Evolutionary conservation across 2,329 filamentous ascomycete species (phyloP).

Genomic region (Phoma sp.): DNA sequence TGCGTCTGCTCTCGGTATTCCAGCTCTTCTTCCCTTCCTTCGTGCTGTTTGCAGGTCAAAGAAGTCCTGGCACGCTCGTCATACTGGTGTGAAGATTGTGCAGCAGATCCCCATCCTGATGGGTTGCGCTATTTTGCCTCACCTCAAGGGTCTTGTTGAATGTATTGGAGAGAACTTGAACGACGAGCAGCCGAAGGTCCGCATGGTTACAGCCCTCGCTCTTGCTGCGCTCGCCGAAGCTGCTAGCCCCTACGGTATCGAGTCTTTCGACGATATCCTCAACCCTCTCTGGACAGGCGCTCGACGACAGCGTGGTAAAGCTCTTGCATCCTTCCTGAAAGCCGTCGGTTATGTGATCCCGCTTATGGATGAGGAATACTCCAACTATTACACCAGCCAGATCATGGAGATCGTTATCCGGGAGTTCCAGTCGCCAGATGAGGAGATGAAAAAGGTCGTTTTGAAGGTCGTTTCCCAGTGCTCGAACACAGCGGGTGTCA

Average conservation of each 20-base stretch:
- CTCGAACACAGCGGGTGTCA: constrained; percentile 92
- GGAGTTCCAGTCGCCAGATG: constrained; percentile 95
- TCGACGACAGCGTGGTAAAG: constrained; percentile 94
- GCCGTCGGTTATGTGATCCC: constrained; percentile 98
- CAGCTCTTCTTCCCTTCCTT: constrained; percentile 91
- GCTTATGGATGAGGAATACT: constrained; percentile 99
- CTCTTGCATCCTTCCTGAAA: constrained; percentile 93
- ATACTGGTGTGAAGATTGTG: constrained; percentile 98
- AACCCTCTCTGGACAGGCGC: constrained; percentile 97
- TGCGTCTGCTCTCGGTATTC: constrained; percentile 93
- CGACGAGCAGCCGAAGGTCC: constrained; percentile 96
- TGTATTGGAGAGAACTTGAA: constrained; percentile 96
- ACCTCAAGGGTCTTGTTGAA: constrained; percentile 93
- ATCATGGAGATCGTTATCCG: constrained; percentile 98
- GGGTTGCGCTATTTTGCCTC: constrained; percentile 94
- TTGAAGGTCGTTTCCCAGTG: constrained; percentile 97
- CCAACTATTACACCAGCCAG: constrained; percentile 97
- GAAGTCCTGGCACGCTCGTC: constrained; percentile 97
- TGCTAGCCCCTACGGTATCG: constrained; percentile 97
- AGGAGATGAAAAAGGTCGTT: constrained; percentile 99
- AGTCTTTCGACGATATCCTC: constrained; percentile 96
- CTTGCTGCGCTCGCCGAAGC: constrained; percentile 95
- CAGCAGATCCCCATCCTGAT: constrained; percentile 99
- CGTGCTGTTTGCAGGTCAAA: constrained; percentile 96
- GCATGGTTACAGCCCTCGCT: constrained; percentile 92